Conservation (phyloP, 2,329 filamentous ascomycete genomes). For the Fusarium marasasianum region DNA sequence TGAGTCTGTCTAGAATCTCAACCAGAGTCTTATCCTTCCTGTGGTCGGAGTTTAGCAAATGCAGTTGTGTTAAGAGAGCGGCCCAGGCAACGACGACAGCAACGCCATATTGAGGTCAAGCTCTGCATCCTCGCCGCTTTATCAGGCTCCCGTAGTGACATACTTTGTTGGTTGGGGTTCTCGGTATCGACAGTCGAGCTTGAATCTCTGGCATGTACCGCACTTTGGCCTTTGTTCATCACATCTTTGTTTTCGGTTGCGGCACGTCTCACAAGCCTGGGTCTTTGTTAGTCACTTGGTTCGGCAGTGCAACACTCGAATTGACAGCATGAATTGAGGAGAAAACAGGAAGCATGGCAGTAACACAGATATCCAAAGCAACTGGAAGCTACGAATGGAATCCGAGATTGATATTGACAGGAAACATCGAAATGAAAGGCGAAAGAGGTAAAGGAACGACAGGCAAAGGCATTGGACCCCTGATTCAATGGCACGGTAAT, state of each 20-base stretch:
- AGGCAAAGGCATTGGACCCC: background rate
- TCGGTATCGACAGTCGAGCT: conserved; percentile 68
- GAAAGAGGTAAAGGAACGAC: background rate
- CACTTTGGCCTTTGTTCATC: conserved; percentile 71
- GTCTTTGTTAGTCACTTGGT: conserved; percentile 12
- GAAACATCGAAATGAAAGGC: background rate
- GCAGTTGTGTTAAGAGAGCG: background rate
- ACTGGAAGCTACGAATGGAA: background rate
- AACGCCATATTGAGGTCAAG: conserved; percentile 4
- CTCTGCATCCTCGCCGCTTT: conserved; percentile 10
- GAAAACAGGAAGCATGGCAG: background rate
- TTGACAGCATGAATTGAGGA: no score
- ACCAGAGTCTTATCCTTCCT: conserved; percentile 72
- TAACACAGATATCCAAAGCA: background rate
- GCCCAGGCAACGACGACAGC: conserved; percentile 10
- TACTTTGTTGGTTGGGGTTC: conserved; percentile 71
- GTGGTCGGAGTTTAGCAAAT: conserved; percentile 26
- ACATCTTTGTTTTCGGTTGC: conserved; percentile 70
- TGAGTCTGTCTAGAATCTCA: conserved; percentile 67
- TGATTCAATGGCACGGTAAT: background rate
- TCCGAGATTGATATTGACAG: background rate
- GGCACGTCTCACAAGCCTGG: conserved; percentile 67
- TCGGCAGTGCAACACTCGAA: background rate
- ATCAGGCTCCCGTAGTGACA: conserved; percentile 43
- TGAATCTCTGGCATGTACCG: conserved; percentile 65